phyloP scores from a whole-genome alignment of 495 filamentous ascomycete genomes.

The Gamarada debralockiae region DNA sequence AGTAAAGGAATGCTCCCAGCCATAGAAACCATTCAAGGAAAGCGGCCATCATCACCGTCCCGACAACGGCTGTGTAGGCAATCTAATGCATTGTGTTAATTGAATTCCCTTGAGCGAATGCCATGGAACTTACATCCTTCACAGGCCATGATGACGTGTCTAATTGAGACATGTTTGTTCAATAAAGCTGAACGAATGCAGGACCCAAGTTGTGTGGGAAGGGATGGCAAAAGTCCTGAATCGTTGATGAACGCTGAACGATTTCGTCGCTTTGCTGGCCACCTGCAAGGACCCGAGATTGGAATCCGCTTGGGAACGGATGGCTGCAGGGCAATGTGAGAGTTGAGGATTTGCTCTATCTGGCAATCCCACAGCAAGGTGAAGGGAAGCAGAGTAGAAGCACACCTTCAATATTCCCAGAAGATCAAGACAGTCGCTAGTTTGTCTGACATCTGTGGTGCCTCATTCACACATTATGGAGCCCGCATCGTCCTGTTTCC shows the following conservation, averaged over 20 bases:
- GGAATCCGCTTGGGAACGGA: slow-evolving; percentile 6
- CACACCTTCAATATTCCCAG: no score
- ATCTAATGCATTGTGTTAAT: slow-evolving; percentile 43
- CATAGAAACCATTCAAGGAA: slow-evolving; percentile 93
- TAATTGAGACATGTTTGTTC: slow-evolving; percentile 33
- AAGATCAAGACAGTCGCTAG: no score
- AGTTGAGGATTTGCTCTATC: slow-evolving; percentile 14
- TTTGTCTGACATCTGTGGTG: no score
- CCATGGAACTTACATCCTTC: slow-evolving; percentile 62
- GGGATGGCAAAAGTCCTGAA: not conserved
- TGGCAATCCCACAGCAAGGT: not conserved
- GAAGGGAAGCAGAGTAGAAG: no score
- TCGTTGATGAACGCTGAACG: no score
- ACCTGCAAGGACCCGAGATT: slow-evolving; percentile 9
- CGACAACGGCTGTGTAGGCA: slow-evolving; percentile 78
- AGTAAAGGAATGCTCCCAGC: slow-evolving; percentile 90
- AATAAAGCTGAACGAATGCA: not conserved
- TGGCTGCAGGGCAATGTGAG: slow-evolving; percentile 19
- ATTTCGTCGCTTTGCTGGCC: slow-evolving; percentile 3
- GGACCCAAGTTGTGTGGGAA: not conserved
- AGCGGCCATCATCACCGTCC: slow-evolving; percentile 77
- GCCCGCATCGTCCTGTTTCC: no score
- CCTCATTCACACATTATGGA: no score
- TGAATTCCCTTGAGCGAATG: no score
- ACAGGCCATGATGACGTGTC: slow-evolving; percentile 52